Evolutionary conservation across 1,284 basidiomycete species (phyloP), one percentile per base, ranked within the genome.

Genomic region (Marasmius oreades): DNA sequence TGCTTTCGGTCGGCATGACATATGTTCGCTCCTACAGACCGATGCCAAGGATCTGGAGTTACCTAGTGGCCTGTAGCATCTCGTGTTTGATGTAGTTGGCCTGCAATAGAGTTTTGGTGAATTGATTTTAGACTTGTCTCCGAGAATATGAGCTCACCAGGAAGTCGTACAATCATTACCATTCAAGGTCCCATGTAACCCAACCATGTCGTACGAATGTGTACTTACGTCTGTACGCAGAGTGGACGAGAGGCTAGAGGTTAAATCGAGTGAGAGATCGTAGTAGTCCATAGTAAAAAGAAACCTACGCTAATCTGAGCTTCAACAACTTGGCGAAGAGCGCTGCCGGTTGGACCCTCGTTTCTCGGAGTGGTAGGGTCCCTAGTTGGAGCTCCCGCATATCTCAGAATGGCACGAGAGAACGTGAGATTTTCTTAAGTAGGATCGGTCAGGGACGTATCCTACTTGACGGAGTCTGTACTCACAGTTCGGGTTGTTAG

Each of bases 361-460:
- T 12, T 33, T 26, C 31, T 50, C 47, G 60, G 33, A 43, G 62
- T 60, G 10, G 58, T 65, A 11, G 70, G 70, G 14, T 73, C 73
- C 5, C 59, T 62, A 37, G 55, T 59, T 2, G 70, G 67, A 16
- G 72, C 73, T 45, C 73, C 73, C 36, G 55, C 58, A 56, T 74
- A 74, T 43, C 70, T 69, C 10, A 74, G 57, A 20, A 58, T 51
- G 34, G 47, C 57, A 39, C 71, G 66, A 34, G 69, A 68, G 37
- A 59, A 63, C 23, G 67, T 63, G 64, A 64, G 61, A 10, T 52
- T 43, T 14, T 58, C 53, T 58, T 31, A 31, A 18, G 8, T 20
- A n/a, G 26, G 12, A 14, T 5, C 14, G 10, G 23, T 45, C 6
- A 39, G 23, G 34, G 16, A 31, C 18, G 2, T 1, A 16, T 5